Base-by-base conservation (phyloP, 2,329 filamentous ascomycete genomes). In the Neonectria faginata region DNA sequence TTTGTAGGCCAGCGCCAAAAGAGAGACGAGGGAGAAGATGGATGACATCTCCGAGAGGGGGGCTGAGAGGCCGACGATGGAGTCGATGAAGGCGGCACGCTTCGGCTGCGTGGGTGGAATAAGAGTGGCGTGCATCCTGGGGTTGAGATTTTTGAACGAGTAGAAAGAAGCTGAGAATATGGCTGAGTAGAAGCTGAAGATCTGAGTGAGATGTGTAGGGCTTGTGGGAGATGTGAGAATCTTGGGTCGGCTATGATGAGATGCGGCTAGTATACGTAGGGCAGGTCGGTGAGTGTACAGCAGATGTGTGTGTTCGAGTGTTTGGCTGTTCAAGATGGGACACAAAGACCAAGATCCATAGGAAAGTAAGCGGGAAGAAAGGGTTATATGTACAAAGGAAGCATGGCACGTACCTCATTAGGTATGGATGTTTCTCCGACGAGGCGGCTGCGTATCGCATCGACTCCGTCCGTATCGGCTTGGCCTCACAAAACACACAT, bases 1-100 rank as follows among this genome's bases (percentile, higher is more conserved):
- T 57, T 73, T 71, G 62, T 78, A 79, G 47, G 77, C 73, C 56
- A 79, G 70, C 41, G 75, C 67, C 55, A 79, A 63, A 60, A 79
- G 76, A 25, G 71, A 74, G 67, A 79, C 74, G 51, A 79, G 77
- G 20, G 76, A 70, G 47, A 71, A 70, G 55, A 77, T 70, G 31
- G 74, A 73, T 2, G 73, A 74, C 71, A 76, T 77, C 62, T 67
- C 70, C 5, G 66, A 70, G 51, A 79, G 69, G 53, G 74, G 70
- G 1, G 76, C 74, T 2, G 77, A 79, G 45, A 79, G 65, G 25
- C 59, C 67, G 56, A 63, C 70, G 33, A 79, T 73, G 62, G 60
- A 74, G 64, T 79, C 57, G 58, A 77, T 65, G 54, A 68, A 72
- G 57, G 69, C 68, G 54, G 61, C 60, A 55, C 70, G 68, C 55